Base-by-base conservation (phyloP, 352 stramenopile genomes). In the Phytophthora capsici region DNA sequence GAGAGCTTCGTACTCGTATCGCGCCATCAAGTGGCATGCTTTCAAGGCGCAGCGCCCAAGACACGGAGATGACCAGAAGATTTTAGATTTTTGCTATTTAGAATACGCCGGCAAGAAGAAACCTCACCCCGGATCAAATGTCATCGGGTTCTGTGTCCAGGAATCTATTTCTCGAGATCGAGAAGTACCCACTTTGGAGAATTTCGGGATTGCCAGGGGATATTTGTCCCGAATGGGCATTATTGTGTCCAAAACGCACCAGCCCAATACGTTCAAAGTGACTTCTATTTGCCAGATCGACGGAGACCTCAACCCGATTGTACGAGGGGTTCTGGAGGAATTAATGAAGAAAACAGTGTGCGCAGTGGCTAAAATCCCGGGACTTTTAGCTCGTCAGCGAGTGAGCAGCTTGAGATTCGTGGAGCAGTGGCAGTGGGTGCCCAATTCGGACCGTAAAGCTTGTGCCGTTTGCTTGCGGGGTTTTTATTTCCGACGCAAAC, bases 361-460 rank as follows among this genome's bases (percentile, higher is more conserved):
- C 20, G 49, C 68, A 3, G 63, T 91, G 25, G 58, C 71, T 6
- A 69, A 76, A n/a, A 69, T 89, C 23, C 57, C 73, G 6, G 72
- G 66, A 17, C 62, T 91, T 22, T 60, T 93, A 16, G 78, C 88
- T n/a, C 68, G 85, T 7, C 80, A 89, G 54, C 69, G 85, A 23
- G 77, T 93, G 34, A 89, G 85, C 50, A 75, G 77, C 17, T 78
- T 91, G 63, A 69, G 76, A 17, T 91, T 93, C 37, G 66, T 93
- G 26, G 85, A 91, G 67, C 80, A 90, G 55, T 93, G 80, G 81
- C 81, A 90, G 43, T 93, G 85, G 85, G 76, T 93, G 32, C 79
- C 82, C 12, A 90, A 93, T 40, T 63, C 77, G 4, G 82, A 91
- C 51, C 73, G 85, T 12, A 89, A 90, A 52, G 84, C 82, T 0